Base-by-base conservation (phyloP, 2,329 filamentous ascomycete species). In the Penicillium sp. region DNA sequence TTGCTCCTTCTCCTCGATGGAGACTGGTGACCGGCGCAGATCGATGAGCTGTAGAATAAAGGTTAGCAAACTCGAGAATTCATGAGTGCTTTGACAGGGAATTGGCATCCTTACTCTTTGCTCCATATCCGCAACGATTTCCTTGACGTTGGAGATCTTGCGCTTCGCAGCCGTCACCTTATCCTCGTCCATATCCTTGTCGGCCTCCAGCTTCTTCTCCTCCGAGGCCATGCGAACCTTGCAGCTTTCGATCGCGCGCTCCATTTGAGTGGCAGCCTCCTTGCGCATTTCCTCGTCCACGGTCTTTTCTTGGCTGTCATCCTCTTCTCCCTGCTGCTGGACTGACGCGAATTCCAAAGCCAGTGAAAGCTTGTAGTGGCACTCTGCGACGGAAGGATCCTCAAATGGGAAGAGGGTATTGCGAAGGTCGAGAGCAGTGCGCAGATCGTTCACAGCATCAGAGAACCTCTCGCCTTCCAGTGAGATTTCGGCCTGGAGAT, bases 401-500 rank as follows among this genome's bases (percentile, higher is more conserved):
- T 96, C 92, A 54, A 89, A 84, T 0, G 91, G 85, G 74, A 92
- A 93, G 2, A 98, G 84, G 55, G 90, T 85, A 69, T 91, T 80
- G 79, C 96, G 96, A 72, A 96, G 86, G 44, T 86, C 86, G 53
- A 98, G 86, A 1, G 93, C 89, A 15, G 89, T 87, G 69, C 88
- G 88, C 56, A 92, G 88, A 78, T 99, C 95, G 51, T 88, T 85
- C 57, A 97, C 91, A n/a, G 95, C 94, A 68, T 92, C 89, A 45
- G 87, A 84, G 74, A 97, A 99, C 81, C 91, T 89, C 79, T 98
- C 95, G 69, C 95, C 97, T 80, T 99, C 95, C 30, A 99, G 84
- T n/a, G 91, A 96, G 65, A 99, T 97, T 79, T 99, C 95, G 10
- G 93, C 91, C 65, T 98, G 90, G 59, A 97, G 86, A 75, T 97